These are phyloP conservation scores for Solanum okadae DNA, from an alignment of 257 asterid species.

Conservation along the genomic window DNA sequence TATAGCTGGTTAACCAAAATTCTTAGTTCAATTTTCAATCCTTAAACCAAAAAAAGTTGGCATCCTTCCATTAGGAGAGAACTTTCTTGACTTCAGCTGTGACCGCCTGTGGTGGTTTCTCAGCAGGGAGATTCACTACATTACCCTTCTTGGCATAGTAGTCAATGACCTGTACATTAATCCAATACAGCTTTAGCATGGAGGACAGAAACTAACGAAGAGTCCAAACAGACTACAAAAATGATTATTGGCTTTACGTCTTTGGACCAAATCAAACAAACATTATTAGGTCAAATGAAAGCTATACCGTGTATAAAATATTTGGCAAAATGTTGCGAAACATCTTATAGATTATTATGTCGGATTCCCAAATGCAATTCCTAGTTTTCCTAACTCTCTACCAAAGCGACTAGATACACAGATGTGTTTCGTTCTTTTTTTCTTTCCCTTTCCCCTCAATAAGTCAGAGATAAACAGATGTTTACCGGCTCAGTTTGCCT, in stretches of 20 bases:
- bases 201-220: not conserved
- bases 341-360: not conserved
- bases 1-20: not conserved
- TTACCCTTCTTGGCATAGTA: slow-evolving; percentile 52
- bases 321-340: not conserved
- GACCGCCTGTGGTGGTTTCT: slow-evolving; percentile 61
- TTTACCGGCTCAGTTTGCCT: slow-evolving; percentile 84
- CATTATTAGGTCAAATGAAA: not conserved
- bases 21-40: not conserved
- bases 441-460: not conserved
- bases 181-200: not conserved
- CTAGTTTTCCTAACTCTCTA: not conserved
- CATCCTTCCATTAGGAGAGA: slow-evolving; percentile 35
- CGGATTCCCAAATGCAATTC: not conserved
- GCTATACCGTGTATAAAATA: not conserved
- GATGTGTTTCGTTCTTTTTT: not conserved
- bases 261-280: not conserved
- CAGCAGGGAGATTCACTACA: slow-evolving; percentile 65
- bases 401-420: not conserved
- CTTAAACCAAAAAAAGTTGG: not conserved
- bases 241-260: not conserved
- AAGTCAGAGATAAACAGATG: not conserved
- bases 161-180: slow-evolving; percentile 49
- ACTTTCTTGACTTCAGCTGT: slow-evolving; percentile 56
- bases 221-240: not conserved